Conservation (phyloP, 2,329 filamentous ascomycete genomes). For the Ilyonectria robusta region DNA sequence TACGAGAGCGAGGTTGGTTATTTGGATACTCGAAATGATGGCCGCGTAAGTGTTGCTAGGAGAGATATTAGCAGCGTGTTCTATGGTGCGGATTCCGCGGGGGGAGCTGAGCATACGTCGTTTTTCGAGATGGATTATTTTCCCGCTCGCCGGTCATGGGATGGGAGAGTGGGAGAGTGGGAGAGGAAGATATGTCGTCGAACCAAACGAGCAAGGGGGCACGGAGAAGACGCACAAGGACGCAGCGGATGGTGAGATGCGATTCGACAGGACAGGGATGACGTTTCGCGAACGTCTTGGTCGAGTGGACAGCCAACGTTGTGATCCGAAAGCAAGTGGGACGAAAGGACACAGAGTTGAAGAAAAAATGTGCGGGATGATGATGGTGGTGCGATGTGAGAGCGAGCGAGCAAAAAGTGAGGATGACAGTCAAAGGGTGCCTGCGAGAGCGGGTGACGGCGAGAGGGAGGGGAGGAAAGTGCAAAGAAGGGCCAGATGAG, state of each 20-base stretch:
- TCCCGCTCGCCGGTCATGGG: neutral
- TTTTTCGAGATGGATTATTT: neutral
- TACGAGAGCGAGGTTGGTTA: neutral
- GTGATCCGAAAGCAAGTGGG: neutral
- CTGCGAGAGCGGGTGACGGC: neutral
- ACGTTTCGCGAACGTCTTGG: neutral
- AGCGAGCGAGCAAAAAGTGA: neutral
- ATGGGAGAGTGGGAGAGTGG: neutral
- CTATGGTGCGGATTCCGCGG: neutral
- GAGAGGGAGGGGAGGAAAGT: neutral
- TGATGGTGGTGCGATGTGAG: neutral
- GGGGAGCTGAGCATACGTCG: neutral
- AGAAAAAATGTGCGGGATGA: neutral
- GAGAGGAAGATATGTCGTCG: neutral
- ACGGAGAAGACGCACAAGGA: neutral
- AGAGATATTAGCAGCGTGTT: neutral
- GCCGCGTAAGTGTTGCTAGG: neutral
- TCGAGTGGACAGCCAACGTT: neutral
- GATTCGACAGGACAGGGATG: constrained; percentile 2
- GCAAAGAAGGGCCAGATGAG: neutral
- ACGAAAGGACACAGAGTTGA: neutral
- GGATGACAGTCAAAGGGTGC: neutral
- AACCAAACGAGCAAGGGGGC: neutral
- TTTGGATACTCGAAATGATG: neutral
- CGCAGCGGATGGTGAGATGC: neutral